A percentile compares a stretch with the other conserved stretches of the same genome.
Evolutionary conservation across 331 rosid species (phyloP).

Genomic region (Cydonia oblonga): DNA sequence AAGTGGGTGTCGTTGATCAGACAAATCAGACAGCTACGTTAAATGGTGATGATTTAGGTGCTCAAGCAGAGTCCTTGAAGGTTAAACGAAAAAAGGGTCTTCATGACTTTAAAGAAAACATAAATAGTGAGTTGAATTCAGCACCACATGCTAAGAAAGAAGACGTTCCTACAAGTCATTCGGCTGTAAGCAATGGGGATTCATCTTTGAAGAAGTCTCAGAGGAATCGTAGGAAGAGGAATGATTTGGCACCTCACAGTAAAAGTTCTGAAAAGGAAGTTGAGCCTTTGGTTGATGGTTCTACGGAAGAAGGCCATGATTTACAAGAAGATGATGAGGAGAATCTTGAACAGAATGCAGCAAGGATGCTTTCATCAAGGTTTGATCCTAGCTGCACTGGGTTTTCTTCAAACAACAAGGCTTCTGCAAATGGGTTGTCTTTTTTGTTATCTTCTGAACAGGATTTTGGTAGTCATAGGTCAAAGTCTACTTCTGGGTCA

Average conservation of each 20-base stretch:
- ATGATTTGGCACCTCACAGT: constrained; percentile 24
- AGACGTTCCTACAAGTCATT: neutral
- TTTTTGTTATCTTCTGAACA: constrained; percentile 37
- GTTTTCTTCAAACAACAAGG: constrained; percentile 48
- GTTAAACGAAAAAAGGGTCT: constrained; percentile 18
- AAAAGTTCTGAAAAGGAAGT: constrained; percentile 24
- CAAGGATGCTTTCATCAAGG: constrained; percentile 93
- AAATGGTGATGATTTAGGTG: constrained; percentile 33
- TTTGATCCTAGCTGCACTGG: constrained; percentile 97
- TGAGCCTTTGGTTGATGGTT: constrained; percentile 24
- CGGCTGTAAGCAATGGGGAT: constrained; percentile 41
- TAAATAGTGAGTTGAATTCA: constrained; percentile 38
- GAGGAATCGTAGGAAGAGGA: constrained; percentile 44
- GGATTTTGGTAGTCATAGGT: constrained; percentile 34
- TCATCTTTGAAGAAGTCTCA: constrained; percentile 32
- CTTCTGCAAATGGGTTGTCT: constrained; percentile 45
- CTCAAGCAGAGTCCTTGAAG: constrained; percentile 31
- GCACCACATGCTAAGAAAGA: constrained; percentile 12
- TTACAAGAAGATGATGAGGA: constrained; percentile 63
- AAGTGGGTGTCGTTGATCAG: constrained; percentile 31
- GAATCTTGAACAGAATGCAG: constrained; percentile 97
- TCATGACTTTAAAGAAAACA: constrained; percentile 48
- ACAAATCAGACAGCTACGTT: constrained; percentile 34
- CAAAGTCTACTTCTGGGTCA: constrained; percentile 45
- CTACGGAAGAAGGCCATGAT: constrained; percentile 32